Evolutionary conservation across 2,329 filamentous ascomycete genomes (phyloP).

Genomic region (Neopestalotiopsis sp.): DNA sequence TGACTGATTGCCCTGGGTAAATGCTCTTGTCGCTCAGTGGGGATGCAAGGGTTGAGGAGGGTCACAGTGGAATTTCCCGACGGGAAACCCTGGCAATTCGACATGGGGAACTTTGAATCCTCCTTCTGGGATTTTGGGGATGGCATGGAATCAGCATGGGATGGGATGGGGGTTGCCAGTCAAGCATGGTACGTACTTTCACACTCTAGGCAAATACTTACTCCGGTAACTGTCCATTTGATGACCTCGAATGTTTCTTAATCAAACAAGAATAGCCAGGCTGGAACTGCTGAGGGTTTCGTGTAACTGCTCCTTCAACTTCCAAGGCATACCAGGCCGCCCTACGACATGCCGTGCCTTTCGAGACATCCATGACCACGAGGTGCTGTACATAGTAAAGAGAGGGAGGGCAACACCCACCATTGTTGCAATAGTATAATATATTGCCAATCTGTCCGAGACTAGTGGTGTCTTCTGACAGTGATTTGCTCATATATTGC

Average conservation of each 20-base stretch:
- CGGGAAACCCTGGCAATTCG: no score
- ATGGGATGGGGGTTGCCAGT: neutral
- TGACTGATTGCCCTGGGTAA: neutral
- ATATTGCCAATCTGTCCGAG: slow-evolving; percentile 1
- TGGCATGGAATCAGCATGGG: neutral
- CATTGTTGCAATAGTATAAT: neutral
- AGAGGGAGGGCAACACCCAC: neutral
- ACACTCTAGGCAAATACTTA: no score
- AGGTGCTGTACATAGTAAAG: neutral
- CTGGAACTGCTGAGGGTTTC: no score
- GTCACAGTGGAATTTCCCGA: no score
- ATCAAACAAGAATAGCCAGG: no score
- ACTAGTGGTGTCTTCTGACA: neutral
- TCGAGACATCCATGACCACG: neutral
- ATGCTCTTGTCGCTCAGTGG: neutral
- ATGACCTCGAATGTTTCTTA: no score
- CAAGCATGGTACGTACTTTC: no score
- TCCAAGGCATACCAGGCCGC: no score
- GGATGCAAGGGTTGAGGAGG: neutral
- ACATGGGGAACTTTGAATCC: no score
- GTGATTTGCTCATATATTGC: neutral
- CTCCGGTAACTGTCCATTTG: no score
- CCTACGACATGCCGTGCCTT: neutral
- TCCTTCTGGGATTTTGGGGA: neutral
- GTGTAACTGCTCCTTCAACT: no score